A percentile compares a stretch with the other conserved stretches of the same genome.
Evolutionary conservation across 1,284 basidiomycete genomes (phyloP).

Genomic region (Cryptococcus sp.): DNA sequence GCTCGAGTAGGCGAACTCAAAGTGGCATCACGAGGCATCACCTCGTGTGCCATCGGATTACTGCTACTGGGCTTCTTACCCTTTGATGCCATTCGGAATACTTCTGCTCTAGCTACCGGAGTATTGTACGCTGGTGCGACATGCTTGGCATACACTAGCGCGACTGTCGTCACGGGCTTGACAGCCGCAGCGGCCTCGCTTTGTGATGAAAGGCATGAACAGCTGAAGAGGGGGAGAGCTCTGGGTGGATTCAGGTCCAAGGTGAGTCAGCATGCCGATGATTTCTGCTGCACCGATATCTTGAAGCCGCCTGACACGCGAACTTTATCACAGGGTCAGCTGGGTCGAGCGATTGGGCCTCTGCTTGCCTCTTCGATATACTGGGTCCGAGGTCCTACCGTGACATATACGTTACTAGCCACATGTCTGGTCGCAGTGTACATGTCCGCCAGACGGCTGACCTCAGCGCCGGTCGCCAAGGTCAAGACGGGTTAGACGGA

Average conservation of each 20-base stretch:
- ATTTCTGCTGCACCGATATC: no score
- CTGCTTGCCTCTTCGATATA: slow-evolving; percentile 75
- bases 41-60: slow-evolving; percentile 69
- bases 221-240: slow-evolving; percentile 62
- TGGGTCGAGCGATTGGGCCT: slow-evolving; percentile 85
- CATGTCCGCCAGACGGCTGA: neutral
- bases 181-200: slow-evolving; percentile 82
- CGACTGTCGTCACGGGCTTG: slow-evolving; percentile 85
- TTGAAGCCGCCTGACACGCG: no score
- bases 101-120: slow-evolving; percentile 11
- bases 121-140: slow-evolving; percentile 73
- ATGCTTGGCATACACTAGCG: slow-evolving; percentile 83
- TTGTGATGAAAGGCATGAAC: slow-evolving; percentile 67
- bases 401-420: slow-evolving; percentile 70
- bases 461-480: neutral
- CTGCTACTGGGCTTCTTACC: slow-evolving; percentile 70
- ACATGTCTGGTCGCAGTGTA: slow-evolving; percentile 19
- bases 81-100: slow-evolving; percentile 10
- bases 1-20: slow-evolving; percentile 70
- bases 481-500: neutral
- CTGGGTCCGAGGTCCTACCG: slow-evolving; percentile 61
- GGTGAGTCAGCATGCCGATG: slow-evolving; percentile 37
- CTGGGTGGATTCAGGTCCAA: slow-evolving; percentile 77
- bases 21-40: slow-evolving; percentile 75
- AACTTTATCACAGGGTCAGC: slow-evolving; percentile 58